Evolutionary conservation across 768 basidiomycete species (phyloP).

Genomic region (Kwoniella dendrophila): DNA sequence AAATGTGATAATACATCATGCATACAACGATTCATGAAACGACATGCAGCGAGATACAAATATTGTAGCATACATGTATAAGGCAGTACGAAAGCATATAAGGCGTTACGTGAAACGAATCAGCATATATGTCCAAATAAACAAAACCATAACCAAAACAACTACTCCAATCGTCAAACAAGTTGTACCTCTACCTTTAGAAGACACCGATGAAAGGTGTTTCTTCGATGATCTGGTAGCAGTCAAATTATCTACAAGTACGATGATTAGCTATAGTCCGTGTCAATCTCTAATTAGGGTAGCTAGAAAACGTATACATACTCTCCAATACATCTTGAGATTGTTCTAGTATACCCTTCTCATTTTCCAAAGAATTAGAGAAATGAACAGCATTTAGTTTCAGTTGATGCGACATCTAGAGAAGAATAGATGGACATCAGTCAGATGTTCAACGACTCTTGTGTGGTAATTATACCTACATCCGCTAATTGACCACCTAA

Average conservation of each 20-base stretch:
- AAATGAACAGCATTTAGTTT: conserved; percentile 82
- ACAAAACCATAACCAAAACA: conserved; percentile 68
- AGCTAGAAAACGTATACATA: conserved; percentile 57
- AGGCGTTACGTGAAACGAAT: conserved; percentile 53
- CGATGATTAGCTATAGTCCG: background rate
- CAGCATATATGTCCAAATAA: conserved; percentile 55
- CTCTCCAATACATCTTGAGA: conserved; percentile 73
- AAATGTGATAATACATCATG: too few species aligned
- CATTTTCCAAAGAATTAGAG: conserved; percentile 69
- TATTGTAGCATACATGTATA: too few species aligned
- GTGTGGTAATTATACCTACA: conserved; percentile 26
- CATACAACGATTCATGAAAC: too few species aligned
- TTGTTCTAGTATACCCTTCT: conserved; percentile 69
- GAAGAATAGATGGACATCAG: background rate
- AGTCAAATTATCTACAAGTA: conserved; percentile 45
- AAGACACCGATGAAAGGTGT: conserved; percentile 65
- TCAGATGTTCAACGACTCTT: background rate
- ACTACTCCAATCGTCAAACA: conserved; percentile 70
- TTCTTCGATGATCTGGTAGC: conserved; percentile 56
- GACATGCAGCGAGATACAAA: too few species aligned
- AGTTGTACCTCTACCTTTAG: conserved; percentile 71
- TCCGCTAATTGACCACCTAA: conserved; percentile 53
- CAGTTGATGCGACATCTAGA: conserved; percentile 81
- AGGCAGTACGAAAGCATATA: too few species aligned
- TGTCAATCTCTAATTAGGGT: background rate